These are phyloP conservation scores for Podila epicladia DNA, from an alignment of 192 early-diverging fungal genomes.

Conservation along the genomic window DNA sequence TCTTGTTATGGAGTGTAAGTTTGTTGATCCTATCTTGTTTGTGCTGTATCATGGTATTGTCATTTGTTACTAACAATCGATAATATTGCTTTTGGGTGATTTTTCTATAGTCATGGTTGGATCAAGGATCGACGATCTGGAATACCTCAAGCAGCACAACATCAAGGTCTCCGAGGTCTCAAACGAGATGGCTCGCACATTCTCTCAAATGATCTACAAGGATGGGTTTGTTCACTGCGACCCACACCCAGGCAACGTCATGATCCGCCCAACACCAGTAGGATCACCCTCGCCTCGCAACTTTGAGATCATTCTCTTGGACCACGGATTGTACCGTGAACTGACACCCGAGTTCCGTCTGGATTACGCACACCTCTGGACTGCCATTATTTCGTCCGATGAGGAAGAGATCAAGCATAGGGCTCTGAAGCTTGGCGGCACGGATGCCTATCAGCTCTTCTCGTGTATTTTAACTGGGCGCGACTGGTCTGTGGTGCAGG, in stretches of 20 bases:
- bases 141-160: constrained; percentile 71
- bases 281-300: constrained; percentile 66
- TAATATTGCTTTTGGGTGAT: neutral
- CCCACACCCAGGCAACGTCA: constrained; percentile 92
- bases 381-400: constrained; percentile 80
- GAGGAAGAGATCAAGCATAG: constrained; percentile 73
- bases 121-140: constrained; percentile 79
- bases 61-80: neutral
- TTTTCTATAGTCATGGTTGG: constrained; percentile 47
- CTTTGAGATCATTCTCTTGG: constrained; percentile 89
- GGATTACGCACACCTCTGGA: constrained; percentile 93
- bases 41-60: neutral
- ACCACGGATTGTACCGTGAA: constrained; percentile 91
- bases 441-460: constrained; percentile 86
- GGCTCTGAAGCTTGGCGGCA: constrained; percentile 68
- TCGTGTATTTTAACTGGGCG: constrained; percentile 90
- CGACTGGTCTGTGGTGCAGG: constrained; percentile 69
- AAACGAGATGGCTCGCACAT: constrained; percentile 75
- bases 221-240: constrained; percentile 92
- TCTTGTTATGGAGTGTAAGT: constrained; percentile 86
- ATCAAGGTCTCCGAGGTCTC: constrained; percentile 84
- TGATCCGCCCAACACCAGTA: constrained; percentile 68
- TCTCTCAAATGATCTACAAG: constrained; percentile 91
- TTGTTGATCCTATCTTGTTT: neutral
- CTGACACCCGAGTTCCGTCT: constrained; percentile 75